Conservation (phyloP, 2,329 filamentous ascomycete genomes). For the Diaporthe batatas region DNA sequence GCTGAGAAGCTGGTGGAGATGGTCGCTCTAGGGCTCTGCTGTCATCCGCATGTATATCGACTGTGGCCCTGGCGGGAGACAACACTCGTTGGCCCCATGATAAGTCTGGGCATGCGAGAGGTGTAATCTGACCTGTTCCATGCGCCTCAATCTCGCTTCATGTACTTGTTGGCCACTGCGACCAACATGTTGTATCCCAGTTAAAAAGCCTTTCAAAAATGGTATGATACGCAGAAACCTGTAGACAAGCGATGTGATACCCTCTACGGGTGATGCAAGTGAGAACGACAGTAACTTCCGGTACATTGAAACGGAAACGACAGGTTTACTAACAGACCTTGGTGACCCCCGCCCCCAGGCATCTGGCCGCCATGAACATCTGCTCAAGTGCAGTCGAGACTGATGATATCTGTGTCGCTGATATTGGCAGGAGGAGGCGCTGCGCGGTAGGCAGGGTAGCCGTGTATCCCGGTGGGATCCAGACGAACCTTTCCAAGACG, state of each 20-base stretch:
- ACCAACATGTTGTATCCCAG: background rate
- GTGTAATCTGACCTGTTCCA: background rate
- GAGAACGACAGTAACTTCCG: background rate
- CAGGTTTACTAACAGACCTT: background rate
- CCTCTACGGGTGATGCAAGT: constrained; percentile 1
- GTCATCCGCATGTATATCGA: constrained; percentile 15
- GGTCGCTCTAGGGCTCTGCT: constrained; percentile 18
- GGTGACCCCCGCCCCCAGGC: background rate
- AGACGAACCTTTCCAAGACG: constrained; percentile 10
- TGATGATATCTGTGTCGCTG: background rate
- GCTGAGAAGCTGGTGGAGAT: constrained; percentile 24
- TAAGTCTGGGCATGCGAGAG: background rate
- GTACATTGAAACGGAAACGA: background rate
- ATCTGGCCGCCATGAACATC: background rate
- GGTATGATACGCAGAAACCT: constrained; percentile 2
- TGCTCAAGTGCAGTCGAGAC: background rate
- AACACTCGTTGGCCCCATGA: background rate
- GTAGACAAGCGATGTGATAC: background rate
- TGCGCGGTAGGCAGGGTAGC: constrained; percentile 15
- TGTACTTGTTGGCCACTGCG: background rate
- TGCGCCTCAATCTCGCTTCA: background rate
- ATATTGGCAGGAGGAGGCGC: background rate
- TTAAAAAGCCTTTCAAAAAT: background rate
- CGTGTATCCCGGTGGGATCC: background rate
- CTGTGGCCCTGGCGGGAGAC: background rate